Conservation (phyloP, 768 basidiomycete genomes). For the Auriscalpium microsporum region DNA sequence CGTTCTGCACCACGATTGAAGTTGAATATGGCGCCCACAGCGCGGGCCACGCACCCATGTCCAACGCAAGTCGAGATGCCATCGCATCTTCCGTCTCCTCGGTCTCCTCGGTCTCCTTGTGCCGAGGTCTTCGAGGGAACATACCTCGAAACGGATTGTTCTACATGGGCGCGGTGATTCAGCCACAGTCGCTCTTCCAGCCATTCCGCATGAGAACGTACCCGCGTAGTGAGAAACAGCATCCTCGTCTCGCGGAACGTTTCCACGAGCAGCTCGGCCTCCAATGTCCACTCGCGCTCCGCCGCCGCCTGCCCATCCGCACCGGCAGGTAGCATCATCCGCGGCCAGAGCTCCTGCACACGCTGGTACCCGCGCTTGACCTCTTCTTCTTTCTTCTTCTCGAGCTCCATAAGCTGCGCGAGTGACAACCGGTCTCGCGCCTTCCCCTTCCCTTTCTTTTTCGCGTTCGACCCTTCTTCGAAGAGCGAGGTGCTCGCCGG, state of each 20-base stretch:
- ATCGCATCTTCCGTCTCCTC: conserved; percentile 65
- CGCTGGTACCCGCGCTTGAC: conserved; percentile 47
- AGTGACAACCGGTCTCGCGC: conserved; percentile 42
- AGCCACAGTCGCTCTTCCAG: neutral
- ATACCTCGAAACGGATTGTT: conserved; percentile 59
- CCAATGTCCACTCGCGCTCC: conserved; percentile 67
- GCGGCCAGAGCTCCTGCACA: conserved; percentile 55
- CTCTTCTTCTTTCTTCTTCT: conserved; percentile 42
- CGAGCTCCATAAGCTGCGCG: conserved; percentile 36
- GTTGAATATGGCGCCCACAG: neutral
- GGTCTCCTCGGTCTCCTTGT: conserved; percentile 40
- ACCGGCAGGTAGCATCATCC: conserved; percentile 35
- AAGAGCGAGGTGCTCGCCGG: conserved; percentile 46
- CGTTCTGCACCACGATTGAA: conserved; percentile 33
- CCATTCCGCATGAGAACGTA: conserved; percentile 26
- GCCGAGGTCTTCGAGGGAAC: conserved; percentile 43
- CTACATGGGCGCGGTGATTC: conserved; percentile 15
- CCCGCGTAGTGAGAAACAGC: conserved; percentile 72
- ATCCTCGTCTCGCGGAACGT: conserved; percentile 82
- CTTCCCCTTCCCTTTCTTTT: conserved; percentile 27
- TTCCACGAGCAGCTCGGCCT: conserved; percentile 82
- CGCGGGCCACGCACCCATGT: conserved; percentile 42
- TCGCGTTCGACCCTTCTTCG: conserved; percentile 40
- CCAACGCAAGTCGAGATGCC: conserved; percentile 68
- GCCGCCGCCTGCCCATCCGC: conserved; percentile 38